phyloP scores from a whole-genome alignment of 768 basidiomycete species.

The Kwoniella dendrophila region DNA sequence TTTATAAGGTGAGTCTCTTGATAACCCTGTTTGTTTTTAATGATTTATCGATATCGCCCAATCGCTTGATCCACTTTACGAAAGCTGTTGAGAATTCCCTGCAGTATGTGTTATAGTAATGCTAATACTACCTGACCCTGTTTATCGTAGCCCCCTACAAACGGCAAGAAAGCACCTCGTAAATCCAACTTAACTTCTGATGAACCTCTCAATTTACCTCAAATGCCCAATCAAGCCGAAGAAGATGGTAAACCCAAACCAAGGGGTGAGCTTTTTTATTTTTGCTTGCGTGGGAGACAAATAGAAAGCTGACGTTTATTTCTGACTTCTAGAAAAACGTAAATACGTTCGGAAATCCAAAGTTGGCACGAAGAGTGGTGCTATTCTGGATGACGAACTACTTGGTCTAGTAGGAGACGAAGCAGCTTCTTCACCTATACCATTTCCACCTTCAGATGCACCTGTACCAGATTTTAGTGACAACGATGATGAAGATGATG shows the following conservation, averaged over 20 bases:
- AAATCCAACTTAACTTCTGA: constrained; percentile 12
- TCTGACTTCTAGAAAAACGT: constrained; percentile 10
- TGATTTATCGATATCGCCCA: too few relatives aligned
- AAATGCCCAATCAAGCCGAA: constrained; percentile 5
- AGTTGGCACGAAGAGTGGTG: constrained; percentile 12
- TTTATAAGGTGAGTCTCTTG: constrained; percentile 18
- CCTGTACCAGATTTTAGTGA: constrained; percentile 10
- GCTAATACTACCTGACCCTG: not conserved
- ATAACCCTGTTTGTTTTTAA: too few relatives aligned
- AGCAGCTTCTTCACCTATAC: constrained; percentile 13
- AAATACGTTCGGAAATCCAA: constrained; percentile 24
- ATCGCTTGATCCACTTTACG: too few relatives aligned
- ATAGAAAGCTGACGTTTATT: constrained; percentile 2
- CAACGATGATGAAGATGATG: constrained; percentile 4
- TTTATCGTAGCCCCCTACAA: not conserved
- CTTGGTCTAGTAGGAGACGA: constrained; percentile 47
- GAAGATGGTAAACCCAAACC: constrained; percentile 20
- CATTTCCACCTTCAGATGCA: constrained; percentile 9
- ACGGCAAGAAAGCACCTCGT: constrained; percentile 10
- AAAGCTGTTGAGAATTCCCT: too few relatives aligned
- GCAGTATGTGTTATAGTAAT: too few relatives aligned
- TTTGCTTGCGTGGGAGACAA: too few relatives aligned
- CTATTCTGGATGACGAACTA: constrained; percentile 44
- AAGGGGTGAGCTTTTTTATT: constrained; percentile 24
- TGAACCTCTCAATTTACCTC: constrained; percentile 18